Evolutionary conservation across 176 grass and related monocot species (phyloP), one percentile per base, ranked within the genome.

Genomic region (Alopecurus myosuroides): DNA sequence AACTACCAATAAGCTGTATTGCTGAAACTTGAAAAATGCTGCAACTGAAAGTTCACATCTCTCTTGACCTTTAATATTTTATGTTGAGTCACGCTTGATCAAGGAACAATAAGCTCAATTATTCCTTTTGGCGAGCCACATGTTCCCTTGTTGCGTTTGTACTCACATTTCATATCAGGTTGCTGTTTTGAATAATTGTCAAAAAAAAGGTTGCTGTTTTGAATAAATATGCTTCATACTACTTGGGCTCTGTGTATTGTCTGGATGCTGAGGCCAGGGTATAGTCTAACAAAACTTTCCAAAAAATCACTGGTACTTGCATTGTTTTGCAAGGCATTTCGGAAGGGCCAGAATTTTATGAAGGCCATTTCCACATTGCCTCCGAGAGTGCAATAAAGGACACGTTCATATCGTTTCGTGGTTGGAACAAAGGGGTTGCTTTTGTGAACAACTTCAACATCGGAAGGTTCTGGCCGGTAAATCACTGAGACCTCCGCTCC

Each of bases 391-490:
- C 74, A 49, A 78, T 89, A 53, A 95, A 94, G 74, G 93, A 98
- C 85, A 98, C 96, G 79, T 98, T 95, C 82, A 89, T 98, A 86
- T 98, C 96, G 67, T 98, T 95, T 83, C 86, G 77, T 86, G 93
- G 96, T 78, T 98, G 91, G 93, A 98, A 92, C 77, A 98, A 98
- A 83, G 96, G 96, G 60, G 76, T 95, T 74, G 96, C 89, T 84
- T 95, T 98, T 87, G 91, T 98, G 63, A 98, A 98, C 50, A 92
- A 92, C 72, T 98, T 98, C 77, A 98, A 98, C 83, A 89, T 98
- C 18, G 96, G 93, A 77, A 90, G 96, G 91, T 98, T 94, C 85
- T 98, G 96, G 96, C 91, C 96, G 81, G 93, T 98, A 98, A 42
- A 86, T 74, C 64, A n/a, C 46, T 77, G 40, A 78, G 25, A 73